Evolutionary conservation across 1,284 basidiomycete genomes (phyloP), one percentile per base, ranked within the genome.

Genomic region (Sporisorium sorghi): DNA sequence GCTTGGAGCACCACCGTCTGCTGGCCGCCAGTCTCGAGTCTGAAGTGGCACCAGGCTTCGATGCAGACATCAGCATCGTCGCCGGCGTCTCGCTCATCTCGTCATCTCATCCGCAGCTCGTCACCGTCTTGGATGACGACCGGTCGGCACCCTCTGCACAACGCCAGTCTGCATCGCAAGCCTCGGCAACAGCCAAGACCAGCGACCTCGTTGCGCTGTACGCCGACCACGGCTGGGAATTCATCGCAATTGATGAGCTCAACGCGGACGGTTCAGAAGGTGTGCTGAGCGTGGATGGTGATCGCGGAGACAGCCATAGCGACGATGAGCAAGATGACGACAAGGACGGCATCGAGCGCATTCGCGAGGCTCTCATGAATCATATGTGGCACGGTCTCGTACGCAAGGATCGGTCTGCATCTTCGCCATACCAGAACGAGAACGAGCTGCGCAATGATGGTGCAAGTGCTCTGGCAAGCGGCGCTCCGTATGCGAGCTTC

Each of bases 151-250:
- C 57, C 19, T 26, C 62, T 9, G 26, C 54, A 30, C 48, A 17
- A 17, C 40, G 24, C 24, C 14, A 21, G 9, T 10, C 10, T 17
- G n/a, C 8, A 15, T 26, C 33, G 14, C 39, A 39, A 10, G 26
- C 32, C 0, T 6, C 26, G 2, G 35, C 51, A 2, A 17, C 14
- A 2, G 55, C 67, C n/a, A 61, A 58, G 39, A 64, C 40, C 8
- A 63, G 62, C 30, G 78, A 78, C 21, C 66, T 81, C 1, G 57
- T 60, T 5, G 68, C 70, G 9, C 66, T 81, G 35, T 81, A 80
- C 30, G 70, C 78, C 9, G 70, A 76, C 24, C 48, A 58, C 17
- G 79, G 79, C 5, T 81, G 79, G 79, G 79, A 81, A 28, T 81
- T 70, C 57, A 66, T 81, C 50, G 69, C 65, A 14, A 60, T 72